Evolutionary conservation across 179 eudicot genomes (phyloP).

Genomic region (Pouteria campechiana): DNA sequence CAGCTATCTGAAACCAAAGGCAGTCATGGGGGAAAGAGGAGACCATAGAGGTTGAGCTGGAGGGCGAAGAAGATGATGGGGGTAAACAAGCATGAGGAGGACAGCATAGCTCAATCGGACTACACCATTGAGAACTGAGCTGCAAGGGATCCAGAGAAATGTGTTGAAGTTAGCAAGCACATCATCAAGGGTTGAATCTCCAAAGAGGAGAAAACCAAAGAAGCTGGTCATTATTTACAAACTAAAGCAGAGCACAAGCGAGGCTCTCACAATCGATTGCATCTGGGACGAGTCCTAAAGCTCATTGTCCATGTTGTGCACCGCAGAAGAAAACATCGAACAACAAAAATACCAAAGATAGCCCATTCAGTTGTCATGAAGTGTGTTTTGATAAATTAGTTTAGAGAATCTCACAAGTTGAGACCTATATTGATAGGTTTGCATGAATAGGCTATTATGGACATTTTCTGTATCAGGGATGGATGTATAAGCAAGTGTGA

Average conservation of each 20-base stretch:
- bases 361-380: too few species aligned
- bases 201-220: constrained; percentile 65
- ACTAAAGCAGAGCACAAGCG: constrained; percentile 47
- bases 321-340: too few species aligned
- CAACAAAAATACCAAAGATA: too few species aligned
- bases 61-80: constrained; percentile 63
- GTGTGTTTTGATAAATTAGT: too few species aligned
- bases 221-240: constrained; percentile 57
- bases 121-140: constrained; percentile 41
- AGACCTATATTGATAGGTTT: too few species aligned
- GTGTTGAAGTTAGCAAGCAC: constrained; percentile 66
- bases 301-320: constrained; percentile 56
- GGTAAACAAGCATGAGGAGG: constrained; percentile 60
- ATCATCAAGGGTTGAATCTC: constrained; percentile 57
- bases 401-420: too few species aligned
- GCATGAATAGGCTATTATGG: too few species aligned
- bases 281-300: constrained; percentile 46
- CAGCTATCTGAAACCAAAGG: constrained; percentile 42
- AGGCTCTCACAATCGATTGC: constrained; percentile 41
- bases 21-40: constrained; percentile 36
- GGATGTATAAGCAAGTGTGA: too few species aligned
- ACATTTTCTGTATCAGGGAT: too few species aligned
- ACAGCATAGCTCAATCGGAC: constrained; percentile 73
- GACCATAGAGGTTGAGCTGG: constrained; percentile 56
- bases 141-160: constrained; percentile 53